These are phyloP conservation scores for Ceratocystis lukuohia DNA, from an alignment of 2,329 filamentous ascomycete genomes.

Conservation along the genomic window DNA sequence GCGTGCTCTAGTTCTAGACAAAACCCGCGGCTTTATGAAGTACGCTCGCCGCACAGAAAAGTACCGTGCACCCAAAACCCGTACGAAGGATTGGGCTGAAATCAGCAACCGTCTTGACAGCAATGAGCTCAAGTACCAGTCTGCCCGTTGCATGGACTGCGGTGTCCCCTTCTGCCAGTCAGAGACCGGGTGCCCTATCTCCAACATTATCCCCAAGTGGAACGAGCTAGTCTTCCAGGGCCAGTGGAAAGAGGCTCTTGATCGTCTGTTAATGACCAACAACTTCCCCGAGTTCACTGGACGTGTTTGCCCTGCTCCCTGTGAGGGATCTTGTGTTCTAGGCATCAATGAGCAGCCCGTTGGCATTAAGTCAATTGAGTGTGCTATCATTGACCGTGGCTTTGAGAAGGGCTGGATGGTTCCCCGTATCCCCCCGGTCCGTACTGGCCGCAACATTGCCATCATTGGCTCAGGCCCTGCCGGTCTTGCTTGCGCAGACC, in stretches of 20 bases:
- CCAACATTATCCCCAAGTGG: constrained; percentile 96
- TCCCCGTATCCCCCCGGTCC: constrained; percentile 60
- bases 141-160: constrained; percentile 96
- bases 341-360: constrained; percentile 96
- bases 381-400: constrained; percentile 91
- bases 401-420: constrained; percentile 99
- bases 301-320: constrained; percentile 90
- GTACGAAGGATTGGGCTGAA: constrained; percentile 88
- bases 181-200: constrained; percentile 88
- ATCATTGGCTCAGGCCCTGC: constrained; percentile 86
- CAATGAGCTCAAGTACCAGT: constrained; percentile 93
- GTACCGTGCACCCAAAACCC: constrained; percentile 70
- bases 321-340: constrained; percentile 88
- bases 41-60: constrained; percentile 88
- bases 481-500: constrained; percentile 80
- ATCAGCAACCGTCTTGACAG: constrained; percentile 76
- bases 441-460: constrained; percentile 78
- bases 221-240: constrained; percentile 66
- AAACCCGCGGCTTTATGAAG: constrained; percentile 96
- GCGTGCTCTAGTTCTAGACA: constrained; percentile 83
- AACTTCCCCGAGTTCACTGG: constrained; percentile 98
- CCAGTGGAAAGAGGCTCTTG: constrained; percentile 84
- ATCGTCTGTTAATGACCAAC: constrained; percentile 88
- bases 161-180: constrained; percentile 98
- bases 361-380: constrained; percentile 96